Evolutionary conservation across 2,329 filamentous ascomycete species (phyloP).

Genomic region (Ophiostoma sp.): DNA sequence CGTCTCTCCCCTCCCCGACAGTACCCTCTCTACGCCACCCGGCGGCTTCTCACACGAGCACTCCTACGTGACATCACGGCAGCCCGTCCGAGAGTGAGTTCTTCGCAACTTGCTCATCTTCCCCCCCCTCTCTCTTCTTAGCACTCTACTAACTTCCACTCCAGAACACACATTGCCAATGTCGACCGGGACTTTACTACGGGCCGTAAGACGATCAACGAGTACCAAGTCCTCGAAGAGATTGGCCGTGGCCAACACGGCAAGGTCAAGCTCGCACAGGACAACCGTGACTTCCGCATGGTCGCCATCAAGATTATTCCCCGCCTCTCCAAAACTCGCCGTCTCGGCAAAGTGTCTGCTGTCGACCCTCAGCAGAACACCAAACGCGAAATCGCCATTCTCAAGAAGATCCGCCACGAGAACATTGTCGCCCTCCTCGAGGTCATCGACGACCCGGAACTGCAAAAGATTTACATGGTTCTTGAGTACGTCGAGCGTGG

Average conservation of each 20-base stretch:
- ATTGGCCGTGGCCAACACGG: constrained; percentile 94
- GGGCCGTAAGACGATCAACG: constrained; percentile 93
- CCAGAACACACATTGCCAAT: constrained; percentile 81
- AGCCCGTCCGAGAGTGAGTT: constrained; percentile 74
- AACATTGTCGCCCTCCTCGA: constrained; percentile 95
- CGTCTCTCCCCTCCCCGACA: constrained; percentile 53
- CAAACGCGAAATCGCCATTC: constrained; percentile 93
- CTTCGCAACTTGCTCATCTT: too few species aligned
- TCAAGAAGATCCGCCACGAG: constrained; percentile 97
- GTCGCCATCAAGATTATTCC: constrained; percentile 99
- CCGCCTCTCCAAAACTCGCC: constrained; percentile 87
- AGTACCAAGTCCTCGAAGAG: constrained; percentile 96
- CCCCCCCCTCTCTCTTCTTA: not conserved
- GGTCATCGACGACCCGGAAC: constrained; percentile 94
- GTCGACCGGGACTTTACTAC: constrained; percentile 87
- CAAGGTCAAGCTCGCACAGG: constrained; percentile 92
- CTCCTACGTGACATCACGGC: constrained; percentile 68
- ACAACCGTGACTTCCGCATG: constrained; percentile 70
- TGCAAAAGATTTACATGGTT: constrained; percentile 98
- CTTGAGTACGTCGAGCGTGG: constrained; percentile 93
- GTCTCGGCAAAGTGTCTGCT: constrained; percentile 78
- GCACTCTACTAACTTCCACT: constrained; percentile 3
- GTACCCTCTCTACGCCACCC: constrained; percentile 50
- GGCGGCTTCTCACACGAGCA: constrained; percentile 61
- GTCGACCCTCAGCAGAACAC: constrained; percentile 72